phyloP scores from a whole-genome alignment of 768 basidiomycete species.

The Coprinopsis sp. region DNA sequence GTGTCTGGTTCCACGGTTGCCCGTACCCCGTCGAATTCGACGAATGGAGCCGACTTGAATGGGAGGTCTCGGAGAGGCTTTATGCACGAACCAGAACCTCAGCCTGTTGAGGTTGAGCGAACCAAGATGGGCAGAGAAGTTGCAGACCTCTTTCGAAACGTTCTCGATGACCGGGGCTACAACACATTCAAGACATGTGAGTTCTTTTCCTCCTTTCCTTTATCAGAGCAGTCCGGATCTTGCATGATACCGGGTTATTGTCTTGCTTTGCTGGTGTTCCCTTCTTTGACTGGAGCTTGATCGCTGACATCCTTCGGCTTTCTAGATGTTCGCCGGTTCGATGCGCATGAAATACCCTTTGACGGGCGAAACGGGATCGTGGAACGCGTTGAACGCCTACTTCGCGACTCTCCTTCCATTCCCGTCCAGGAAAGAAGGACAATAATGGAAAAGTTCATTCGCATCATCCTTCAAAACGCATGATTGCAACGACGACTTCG shows the following conservation, averaged over 20 bases:
- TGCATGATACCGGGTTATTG: background rate
- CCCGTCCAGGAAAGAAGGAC: conserved; percentile 42
- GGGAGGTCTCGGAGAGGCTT: conserved; percentile 15
- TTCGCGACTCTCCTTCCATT: conserved; percentile 45
- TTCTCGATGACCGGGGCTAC: conserved; percentile 44
- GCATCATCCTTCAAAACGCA: conserved; percentile 52
- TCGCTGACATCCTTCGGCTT: conserved; percentile 1
- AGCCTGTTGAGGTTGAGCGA: conserved; percentile 23
- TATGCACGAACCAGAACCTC: conserved; percentile 11
- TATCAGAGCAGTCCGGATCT: background rate
- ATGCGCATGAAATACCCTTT: conserved; percentile 69
- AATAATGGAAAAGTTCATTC: conserved; percentile 56
- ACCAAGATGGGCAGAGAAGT: conserved; percentile 41
- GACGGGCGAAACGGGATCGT: conserved; percentile 71
- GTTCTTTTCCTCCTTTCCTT: conserved; percentile 20
- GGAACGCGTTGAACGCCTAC: conserved; percentile 55
- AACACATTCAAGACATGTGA: conserved; percentile 60
- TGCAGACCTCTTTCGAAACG: conserved; percentile 42
- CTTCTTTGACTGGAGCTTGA: background rate
- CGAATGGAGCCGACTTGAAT: conserved; percentile 18
- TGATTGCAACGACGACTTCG: conserved; percentile 16
- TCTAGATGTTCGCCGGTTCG: conserved; percentile 69
- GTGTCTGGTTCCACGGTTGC: conserved; percentile 22
- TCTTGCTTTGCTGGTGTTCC: background rate
- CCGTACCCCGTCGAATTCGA: conserved; percentile 16